These are phyloP conservation scores for Stephanodiscus minutulus DNA, from an alignment of 108 stramenopile species.

Conservation along the genomic window DNA sequence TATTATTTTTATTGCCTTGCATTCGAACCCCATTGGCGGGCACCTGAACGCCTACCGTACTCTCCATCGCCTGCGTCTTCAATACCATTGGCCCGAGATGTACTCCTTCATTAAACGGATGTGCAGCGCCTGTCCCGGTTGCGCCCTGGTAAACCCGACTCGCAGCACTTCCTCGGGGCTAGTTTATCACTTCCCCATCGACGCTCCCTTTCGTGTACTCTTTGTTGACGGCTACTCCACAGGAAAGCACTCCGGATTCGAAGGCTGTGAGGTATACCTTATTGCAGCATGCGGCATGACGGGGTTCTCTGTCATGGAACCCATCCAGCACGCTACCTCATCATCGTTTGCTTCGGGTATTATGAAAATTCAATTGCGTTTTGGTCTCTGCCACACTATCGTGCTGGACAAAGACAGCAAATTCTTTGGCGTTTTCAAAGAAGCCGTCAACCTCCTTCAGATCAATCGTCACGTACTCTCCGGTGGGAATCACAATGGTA, in stretches of 20 bases:
- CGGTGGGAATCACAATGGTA: not conserved
- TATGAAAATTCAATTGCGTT: not conserved
- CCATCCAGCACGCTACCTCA: not conserved
- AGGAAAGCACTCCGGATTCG: not conserved
- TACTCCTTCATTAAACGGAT: no score
- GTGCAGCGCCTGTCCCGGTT: not conserved
- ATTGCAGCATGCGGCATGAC: no score
- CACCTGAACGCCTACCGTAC: not conserved
- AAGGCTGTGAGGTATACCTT: not conserved
- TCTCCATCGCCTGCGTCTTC: not conserved
- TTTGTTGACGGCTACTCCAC: not conserved
- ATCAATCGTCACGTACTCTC: no score
- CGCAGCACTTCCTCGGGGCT: not conserved
- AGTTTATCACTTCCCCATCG: not conserved
- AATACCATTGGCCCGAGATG: no score
- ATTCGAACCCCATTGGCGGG: not conserved
- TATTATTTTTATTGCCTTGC: slow-evolving; percentile 24
- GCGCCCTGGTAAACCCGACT: not conserved
- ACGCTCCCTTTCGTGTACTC: not conserved
- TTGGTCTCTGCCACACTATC: not conserved
- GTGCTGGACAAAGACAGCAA: no score
- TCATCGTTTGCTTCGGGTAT: not conserved
- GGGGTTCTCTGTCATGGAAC: slow-evolving; percentile 1
- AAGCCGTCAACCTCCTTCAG: no score
- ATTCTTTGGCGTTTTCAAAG: no score